These are phyloP conservation scores for Talaromyces sp. DNA, from an alignment of 2,329 filamentous ascomycete species.

Conservation along the genomic window DNA sequence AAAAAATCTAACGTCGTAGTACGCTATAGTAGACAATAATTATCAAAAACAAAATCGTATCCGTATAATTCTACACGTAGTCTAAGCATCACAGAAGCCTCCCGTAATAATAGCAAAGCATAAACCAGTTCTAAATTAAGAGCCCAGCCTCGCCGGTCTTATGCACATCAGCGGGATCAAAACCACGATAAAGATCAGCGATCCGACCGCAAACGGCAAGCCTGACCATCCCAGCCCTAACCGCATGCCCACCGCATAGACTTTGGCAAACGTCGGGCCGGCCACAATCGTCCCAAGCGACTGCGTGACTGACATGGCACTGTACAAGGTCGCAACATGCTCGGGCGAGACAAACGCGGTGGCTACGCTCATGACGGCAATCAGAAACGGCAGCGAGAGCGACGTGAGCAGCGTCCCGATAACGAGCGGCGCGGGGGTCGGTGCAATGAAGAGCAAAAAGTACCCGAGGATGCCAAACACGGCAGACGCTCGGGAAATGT, in stretches of 20 bases:
- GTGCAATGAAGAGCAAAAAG: conserved; percentile 14
- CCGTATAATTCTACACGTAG: neutral
- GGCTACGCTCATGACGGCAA: conserved; percentile 20
- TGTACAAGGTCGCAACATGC: conserved; percentile 24
- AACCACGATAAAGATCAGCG: conserved; percentile 9
- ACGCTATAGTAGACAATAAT: neutral
- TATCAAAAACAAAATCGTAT: neutral
- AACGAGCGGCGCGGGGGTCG: conserved; percentile 14
- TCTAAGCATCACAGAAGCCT: neutral
- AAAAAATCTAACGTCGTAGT: neutral
- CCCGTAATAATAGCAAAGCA: neutral
- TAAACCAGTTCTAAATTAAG: neutral
- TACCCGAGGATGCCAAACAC: conserved; percentile 18
- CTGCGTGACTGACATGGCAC: conserved; percentile 19
- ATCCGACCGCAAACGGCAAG: conserved; percentile 21
- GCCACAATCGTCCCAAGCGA: conserved; percentile 19
- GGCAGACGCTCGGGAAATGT: conserved; percentile 17
- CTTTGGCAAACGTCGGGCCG: conserved; percentile 21
- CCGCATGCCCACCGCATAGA: conserved; percentile 20
- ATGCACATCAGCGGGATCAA: conserved; percentile 5
- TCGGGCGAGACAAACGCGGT: conserved; percentile 21
- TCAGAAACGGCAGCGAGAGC: conserved; percentile 19
- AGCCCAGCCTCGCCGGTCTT: neutral
- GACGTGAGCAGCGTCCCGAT: conserved; percentile 20
- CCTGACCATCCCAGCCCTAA: conserved; percentile 22